Conservation (phyloP, 192 early-diverging fungal genomes). For the Podila verticillata region DNA sequence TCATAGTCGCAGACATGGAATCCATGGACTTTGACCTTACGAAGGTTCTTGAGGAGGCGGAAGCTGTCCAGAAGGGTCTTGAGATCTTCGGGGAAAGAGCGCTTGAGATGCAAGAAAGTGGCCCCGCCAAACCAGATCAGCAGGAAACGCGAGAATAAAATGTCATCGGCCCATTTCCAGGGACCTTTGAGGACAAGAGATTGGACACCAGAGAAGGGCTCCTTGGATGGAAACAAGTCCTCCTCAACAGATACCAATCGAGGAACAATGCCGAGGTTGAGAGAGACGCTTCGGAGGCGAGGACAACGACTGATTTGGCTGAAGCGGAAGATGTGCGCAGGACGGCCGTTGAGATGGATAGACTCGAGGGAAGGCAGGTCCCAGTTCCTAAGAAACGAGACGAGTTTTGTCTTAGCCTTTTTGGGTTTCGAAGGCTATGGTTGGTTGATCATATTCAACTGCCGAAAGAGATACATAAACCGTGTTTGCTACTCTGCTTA, state of each 20-base stretch:
- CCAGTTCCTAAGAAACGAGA: slow-evolving; percentile 22
- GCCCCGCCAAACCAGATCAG: slow-evolving; percentile 2
- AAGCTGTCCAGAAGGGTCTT: slow-evolving; percentile 5
- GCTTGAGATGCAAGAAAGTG: slow-evolving; percentile 3
- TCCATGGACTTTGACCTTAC: slow-evolving; percentile 10
- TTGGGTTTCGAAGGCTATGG: too few species aligned
- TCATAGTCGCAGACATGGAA: slow-evolving; percentile 9
- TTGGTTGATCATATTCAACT: too few species aligned
- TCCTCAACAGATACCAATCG: slow-evolving; percentile 7
- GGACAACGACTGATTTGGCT: slow-evolving; percentile 7
- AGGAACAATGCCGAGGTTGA: slow-evolving; percentile 6
- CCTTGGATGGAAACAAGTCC: not conserved
- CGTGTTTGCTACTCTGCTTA: not conserved
- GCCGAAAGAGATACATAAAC: too few species aligned
- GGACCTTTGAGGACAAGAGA: slow-evolving; percentile 18
- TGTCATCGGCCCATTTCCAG: slow-evolving; percentile 11
- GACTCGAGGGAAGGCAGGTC: slow-evolving; percentile 10
- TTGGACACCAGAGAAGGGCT: not conserved
- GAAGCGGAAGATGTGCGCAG: slow-evolving; percentile 27
- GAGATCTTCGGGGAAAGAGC: not conserved
- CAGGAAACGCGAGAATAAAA: not conserved
- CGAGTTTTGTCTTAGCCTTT: too few species aligned
- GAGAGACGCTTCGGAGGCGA: slow-evolving; percentile 1
- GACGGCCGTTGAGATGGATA: not conserved
- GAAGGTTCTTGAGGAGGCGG: not conserved